A percentile compares a stretch with the other conserved stretches of the same genome.
These are phyloP conservation scores for Quercus alba DNA, from an alignment of 306 rosid genomes.

Conservation along the genomic window DNA sequence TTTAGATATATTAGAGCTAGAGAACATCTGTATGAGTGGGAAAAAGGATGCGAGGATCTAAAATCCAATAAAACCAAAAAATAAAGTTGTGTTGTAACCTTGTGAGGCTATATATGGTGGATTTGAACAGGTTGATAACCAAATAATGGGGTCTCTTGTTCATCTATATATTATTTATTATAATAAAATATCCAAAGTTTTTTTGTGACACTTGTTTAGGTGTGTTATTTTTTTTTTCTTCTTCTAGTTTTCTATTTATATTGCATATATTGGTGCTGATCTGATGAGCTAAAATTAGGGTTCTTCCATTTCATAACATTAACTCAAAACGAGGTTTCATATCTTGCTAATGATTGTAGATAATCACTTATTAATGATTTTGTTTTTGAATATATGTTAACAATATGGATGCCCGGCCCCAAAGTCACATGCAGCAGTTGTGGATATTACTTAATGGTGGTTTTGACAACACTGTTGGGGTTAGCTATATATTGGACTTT, in stretches of 20 bases:
- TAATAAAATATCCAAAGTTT: conserved; percentile 17
- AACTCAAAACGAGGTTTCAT: too few relatives aligned
- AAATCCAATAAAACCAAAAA: conserved; percentile 1
- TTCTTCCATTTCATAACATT: too few relatives aligned
- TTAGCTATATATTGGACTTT: neutral
- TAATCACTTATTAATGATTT: too few relatives aligned
- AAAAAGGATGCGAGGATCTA: neutral
- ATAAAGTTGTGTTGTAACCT: conserved; percentile 9
- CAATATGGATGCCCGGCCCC: too few relatives aligned
- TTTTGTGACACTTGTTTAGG: neutral
- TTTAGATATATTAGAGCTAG: conserved; percentile 18
- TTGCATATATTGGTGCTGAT: too few relatives aligned
- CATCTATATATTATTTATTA: neutral
- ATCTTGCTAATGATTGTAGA: too few relatives aligned
- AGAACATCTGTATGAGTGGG: conserved; percentile 14
- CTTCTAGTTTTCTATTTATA: neutral
- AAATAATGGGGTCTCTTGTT: conserved; percentile 32
- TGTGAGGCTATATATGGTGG: conserved; percentile 19
- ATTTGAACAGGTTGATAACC: conserved; percentile 39
- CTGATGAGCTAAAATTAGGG: too few relatives aligned
- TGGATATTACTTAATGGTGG: neutral
- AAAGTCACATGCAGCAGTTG: too few relatives aligned
- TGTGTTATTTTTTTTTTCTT: neutral
- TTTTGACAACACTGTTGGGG: neutral
- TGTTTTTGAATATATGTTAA: too few relatives aligned